A percentile compares a stretch with the other conserved stretches of the same genome.
Conservation (phyloP, 1,284 basidiomycete genomes). For the Marasmius fiardii region DNA sequence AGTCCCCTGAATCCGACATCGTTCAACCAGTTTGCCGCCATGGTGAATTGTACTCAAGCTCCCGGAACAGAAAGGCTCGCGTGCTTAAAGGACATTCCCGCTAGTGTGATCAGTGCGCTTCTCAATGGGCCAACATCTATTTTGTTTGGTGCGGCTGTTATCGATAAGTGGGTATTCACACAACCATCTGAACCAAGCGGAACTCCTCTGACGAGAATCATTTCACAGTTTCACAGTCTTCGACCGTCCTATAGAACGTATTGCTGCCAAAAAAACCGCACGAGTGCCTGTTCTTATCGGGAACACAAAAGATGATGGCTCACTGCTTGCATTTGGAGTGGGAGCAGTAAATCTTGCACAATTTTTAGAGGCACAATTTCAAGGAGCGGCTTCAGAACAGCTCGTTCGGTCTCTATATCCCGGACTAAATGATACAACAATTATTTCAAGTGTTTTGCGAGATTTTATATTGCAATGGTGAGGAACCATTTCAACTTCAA, state of each 20-base stretch:
- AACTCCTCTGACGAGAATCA: background rate
- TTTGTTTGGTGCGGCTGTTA: background rate
- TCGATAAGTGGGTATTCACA: background rate
- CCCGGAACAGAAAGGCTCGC: too few relatives aligned
- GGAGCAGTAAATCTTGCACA: constrained; percentile 11
- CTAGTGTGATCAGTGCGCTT: too few relatives aligned
- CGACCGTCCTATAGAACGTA: constrained; percentile 12
- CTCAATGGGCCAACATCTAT: too few relatives aligned
- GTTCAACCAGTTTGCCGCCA: too few relatives aligned
- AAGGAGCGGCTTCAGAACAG: background rate
- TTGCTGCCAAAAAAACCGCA: constrained; percentile 7
- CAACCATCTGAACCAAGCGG: too few relatives aligned
- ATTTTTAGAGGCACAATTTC: constrained; percentile 2
- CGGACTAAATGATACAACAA: constrained; percentile 7
- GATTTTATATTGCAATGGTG: constrained; percentile 14
- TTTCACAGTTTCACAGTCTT: constrained; percentile 13
- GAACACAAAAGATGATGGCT: constrained; percentile 16
- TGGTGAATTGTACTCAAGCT: too few relatives aligned
- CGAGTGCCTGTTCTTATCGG: constrained; percentile 16
- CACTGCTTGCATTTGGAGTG: constrained; percentile 13
- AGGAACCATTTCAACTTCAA: background rate
- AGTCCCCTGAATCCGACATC: too few relatives aligned
- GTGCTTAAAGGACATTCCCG: too few relatives aligned
- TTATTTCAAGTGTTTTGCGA: constrained; percentile 11
- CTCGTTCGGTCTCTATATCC: constrained; percentile 15